phyloP scores from a whole-genome alignment of 2,329 filamentous ascomycete species.

The Endocalyx cinctus region DNA sequence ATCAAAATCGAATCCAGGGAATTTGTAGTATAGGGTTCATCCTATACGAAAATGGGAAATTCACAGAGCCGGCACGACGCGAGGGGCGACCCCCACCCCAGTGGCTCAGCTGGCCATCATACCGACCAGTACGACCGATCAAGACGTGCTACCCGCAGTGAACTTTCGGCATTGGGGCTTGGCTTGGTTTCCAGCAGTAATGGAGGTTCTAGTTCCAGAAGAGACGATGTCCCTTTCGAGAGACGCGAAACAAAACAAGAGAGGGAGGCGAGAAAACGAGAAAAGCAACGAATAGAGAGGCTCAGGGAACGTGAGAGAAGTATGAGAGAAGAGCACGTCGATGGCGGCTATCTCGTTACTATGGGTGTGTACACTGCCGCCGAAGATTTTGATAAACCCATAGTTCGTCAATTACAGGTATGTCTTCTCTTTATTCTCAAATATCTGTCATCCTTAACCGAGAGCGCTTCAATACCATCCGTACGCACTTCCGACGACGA shows the following conservation, averaged over 20 bases:
- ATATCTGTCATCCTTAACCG: not conserved
- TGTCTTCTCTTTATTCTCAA: slow-evolving; percentile 13
- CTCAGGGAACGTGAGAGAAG: slow-evolving; percentile 85
- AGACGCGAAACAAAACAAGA: slow-evolving; percentile 88
- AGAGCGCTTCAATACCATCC: no score
- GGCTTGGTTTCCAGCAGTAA: no score
- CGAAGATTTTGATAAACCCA: slow-evolving; percentile 87
- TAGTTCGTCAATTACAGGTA: slow-evolving; percentile 89
- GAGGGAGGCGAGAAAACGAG: slow-evolving; percentile 77
- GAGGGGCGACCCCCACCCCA: no score
- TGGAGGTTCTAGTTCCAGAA: slow-evolving; percentile 33
- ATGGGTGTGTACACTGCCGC: slow-evolving; percentile 87
- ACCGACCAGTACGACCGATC: slow-evolving; percentile 18
- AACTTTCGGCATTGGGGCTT: slow-evolving; percentile 44
- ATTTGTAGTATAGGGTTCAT: no score
- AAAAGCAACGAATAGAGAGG: slow-evolving; percentile 72
- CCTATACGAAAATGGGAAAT: no score
- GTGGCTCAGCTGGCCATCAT: slow-evolving; percentile 16
- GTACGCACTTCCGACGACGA: no score
- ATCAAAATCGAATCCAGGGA: no score
- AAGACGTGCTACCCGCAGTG: slow-evolving; percentile 35
- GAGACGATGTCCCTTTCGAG: slow-evolving; percentile 43
- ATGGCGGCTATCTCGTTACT: slow-evolving; percentile 92
- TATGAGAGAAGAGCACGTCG: slow-evolving; percentile 85
- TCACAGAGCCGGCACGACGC: no score